A percentile compares a stretch with the other conserved stretches of the same genome.
These are phyloP conservation scores for Penicillium vulpinum DNA, from an alignment of 2,329 filamentous ascomycete genomes.

Conservation along the genomic window DNA sequence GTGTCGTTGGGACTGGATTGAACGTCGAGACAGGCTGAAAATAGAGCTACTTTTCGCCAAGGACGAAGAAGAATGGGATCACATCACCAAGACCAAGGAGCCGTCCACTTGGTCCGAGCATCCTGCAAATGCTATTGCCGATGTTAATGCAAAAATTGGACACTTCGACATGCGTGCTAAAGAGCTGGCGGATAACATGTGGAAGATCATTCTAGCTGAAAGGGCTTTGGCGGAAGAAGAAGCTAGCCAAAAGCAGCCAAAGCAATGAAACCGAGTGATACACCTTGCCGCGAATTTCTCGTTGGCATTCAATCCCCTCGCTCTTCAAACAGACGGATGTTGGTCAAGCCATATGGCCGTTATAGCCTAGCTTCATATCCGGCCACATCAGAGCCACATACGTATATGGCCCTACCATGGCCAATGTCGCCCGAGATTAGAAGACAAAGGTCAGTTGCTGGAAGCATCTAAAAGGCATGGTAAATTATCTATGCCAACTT, in stretches of 20 bases:
- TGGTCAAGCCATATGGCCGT: background rate
- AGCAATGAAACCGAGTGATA: background rate
- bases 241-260: background rate
- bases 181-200: conserved; percentile 38
- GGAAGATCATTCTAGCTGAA: conserved; percentile 43
- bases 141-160: conserved; percentile 26
- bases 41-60: conserved; percentile 34
- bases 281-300: background rate
- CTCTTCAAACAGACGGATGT: background rate
- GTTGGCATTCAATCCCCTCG: background rate
- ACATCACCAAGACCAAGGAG: conserved; percentile 28
- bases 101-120: conserved; percentile 26
- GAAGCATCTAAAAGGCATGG: background rate
- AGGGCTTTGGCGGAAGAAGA: conserved; percentile 36
- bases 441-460: background rate
- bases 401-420: background rate
- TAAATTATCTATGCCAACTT: background rate
- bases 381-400: background rate
- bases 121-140: conserved; percentile 19
- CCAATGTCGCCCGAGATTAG: background rate
- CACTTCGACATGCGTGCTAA: conserved; percentile 30
- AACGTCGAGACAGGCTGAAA: conserved; percentile 34
- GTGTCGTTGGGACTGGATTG: conserved; percentile 36
- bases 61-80: conserved; percentile 47
- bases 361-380: too few relatives aligned